A percentile compares a stretch with the other conserved stretches of the same genome.
Conservation (phyloP, 345 rosid species). For the Streptanthus diversifolius region DNA sequence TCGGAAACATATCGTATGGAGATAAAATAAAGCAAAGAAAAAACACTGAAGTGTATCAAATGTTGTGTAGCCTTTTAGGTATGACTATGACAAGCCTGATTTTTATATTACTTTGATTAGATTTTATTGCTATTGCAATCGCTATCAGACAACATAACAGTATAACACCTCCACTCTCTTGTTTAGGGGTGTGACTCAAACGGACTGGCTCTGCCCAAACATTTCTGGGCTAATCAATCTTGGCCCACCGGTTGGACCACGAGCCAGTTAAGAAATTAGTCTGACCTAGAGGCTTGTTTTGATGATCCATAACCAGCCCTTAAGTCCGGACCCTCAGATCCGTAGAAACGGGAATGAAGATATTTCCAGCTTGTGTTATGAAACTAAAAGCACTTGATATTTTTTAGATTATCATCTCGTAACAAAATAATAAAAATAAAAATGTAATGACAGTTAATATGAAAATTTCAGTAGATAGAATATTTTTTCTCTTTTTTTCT, state of each 20-base stretch:
- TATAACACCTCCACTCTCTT: constrained; percentile 7
- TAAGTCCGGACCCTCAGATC: background rate
- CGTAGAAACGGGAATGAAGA: background rate
- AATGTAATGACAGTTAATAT: no score
- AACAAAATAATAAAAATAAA: no score
- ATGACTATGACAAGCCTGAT: background rate
- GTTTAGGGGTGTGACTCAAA: background rate
- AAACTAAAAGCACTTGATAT: no score
- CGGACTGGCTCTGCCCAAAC: background rate
- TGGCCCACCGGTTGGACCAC: background rate
- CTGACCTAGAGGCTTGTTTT: background rate
- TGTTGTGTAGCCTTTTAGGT: background rate
- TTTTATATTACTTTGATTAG: background rate
- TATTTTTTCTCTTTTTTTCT: no score
- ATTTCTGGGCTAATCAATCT: background rate
- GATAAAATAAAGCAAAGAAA: background rate
- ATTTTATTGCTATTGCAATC: background rate
- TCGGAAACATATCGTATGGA: background rate
- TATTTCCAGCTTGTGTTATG: background rate
- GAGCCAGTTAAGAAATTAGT: background rate
- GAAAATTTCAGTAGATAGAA: no score
- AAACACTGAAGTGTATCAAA: background rate
- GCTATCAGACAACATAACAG: background rate
- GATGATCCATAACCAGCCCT: background rate
- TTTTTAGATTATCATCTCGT: no score